Conservation (phyloP, 1,139 yeast genomes). For the Candida smagusa region DNA sequence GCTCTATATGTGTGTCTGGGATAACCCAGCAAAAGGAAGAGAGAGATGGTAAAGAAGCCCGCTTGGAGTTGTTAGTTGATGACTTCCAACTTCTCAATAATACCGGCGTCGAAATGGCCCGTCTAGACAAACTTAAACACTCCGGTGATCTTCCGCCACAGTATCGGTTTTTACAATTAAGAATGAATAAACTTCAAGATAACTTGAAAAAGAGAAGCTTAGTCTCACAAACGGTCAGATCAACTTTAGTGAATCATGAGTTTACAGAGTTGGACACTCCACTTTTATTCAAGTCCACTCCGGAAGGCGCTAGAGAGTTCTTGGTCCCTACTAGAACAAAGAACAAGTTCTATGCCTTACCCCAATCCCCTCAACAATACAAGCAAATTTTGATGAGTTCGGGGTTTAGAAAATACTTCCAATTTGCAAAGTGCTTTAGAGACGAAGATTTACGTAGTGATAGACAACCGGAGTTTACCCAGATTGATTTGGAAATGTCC, state of each 20-base stretch:
- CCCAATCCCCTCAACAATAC: constrained; percentile 97
- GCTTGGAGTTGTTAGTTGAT: constrained; percentile 59
- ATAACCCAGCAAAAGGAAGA: constrained; percentile 32
- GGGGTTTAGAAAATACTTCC: constrained; percentile 83
- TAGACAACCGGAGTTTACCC: constrained; percentile 97
- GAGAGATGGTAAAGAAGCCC: constrained; percentile 11
- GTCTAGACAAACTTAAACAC: constrained; percentile 59
- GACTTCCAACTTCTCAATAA: constrained; percentile 57
- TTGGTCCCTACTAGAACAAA: constrained; percentile 80
- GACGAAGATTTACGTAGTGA: constrained; percentile 95
- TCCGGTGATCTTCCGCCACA: constrained; percentile 65
- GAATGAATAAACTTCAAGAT: constrained; percentile 59
- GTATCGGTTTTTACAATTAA: constrained; percentile 73
- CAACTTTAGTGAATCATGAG: constrained; percentile 41
- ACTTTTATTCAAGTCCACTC: constrained; percentile 86
- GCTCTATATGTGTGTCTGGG: constrained; percentile 73
- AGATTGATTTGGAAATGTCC: constrained; percentile 90
- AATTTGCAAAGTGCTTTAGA: constrained; percentile 88
- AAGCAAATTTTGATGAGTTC: constrained; percentile 93
- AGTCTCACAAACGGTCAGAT: constrained; percentile 55
- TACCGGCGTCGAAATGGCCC: constrained; percentile 69
- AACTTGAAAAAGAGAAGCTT: constrained; percentile 60
- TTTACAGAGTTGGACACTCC: constrained; percentile 94
- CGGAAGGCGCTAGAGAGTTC: constrained; percentile 97
- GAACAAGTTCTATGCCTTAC: constrained; percentile 76